Base-by-base conservation (phyloP, 495 filamentous ascomycete species). In the Bacidia gigantensis region DNA sequence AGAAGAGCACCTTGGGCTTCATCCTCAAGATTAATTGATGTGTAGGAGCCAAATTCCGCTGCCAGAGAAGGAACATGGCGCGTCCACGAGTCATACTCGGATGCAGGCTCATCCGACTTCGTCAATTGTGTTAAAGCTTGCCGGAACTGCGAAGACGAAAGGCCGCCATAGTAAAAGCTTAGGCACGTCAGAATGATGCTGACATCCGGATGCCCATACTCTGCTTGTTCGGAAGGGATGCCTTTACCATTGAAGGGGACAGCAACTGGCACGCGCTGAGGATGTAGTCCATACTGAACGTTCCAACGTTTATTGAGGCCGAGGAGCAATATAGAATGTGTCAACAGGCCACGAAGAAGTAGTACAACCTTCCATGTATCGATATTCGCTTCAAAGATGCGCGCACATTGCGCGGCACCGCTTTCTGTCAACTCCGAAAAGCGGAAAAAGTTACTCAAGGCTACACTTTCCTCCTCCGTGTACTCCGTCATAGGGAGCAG, bases 221-320 rank as follows among this genome's bases (percentile, higher is more conserved):
- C 84, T 0, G 84, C 76, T 2, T 77, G 69, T 0, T 70, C 65
- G 0, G 81, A 68, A 1, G 82, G 83, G 20, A 58, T 73, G 46
- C 82, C 83, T 55, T 88, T 90, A 1, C 79, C 77, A n/a, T 76
- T 68, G 52, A 76, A 90, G 0, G 86, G 85, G 0, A 89, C 82
- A 2, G 84, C 84, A 1, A 86, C 69, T 14, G 52, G 58, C 2
- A 61, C 62, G 18, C 65, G 64, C 9, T 56, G 45, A 2, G 51
- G 35, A 51, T 62, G 47, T 26, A 82, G 68, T 0, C 83, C 84
- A 56, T 82, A 87, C 42, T 86, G 72, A 3, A 88, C 83, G 11
- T 75, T 64, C 77, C 79, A 87, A 2, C 84, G 69, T 56, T 83
- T 85, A 11, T 62, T 56, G 0, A 87, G 64, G 0, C 64, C 69